Base-by-base conservation (phyloP, 306 rosid genomes). In the Quercus bicolor region DNA sequence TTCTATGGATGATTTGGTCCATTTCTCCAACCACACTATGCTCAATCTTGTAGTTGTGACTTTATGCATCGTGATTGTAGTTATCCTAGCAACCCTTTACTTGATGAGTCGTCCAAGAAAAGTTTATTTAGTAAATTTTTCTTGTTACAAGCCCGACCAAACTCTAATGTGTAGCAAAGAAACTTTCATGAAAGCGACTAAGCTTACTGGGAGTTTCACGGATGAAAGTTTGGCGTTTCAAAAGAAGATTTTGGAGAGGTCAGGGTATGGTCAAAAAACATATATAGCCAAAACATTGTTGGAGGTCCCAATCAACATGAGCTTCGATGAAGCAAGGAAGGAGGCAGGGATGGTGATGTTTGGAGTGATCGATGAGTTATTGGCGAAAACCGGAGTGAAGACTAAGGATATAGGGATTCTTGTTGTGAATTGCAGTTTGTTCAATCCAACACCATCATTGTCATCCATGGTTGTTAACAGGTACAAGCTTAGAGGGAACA, bases 211-310 rank as follows among this genome's bases (percentile, higher is more conserved):
- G 48, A 16, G 26, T 33, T 66, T 66, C 51, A 31, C 72, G 14
- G 72, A 66, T 31, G 72, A 66, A 33, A 66, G 72, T 34, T 66
- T 66, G 11, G 72, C 51, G n/a, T 66, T 66, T 33, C 72, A 66
- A 19, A 66, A 19, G 72, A 66, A 66, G 72, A 66, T 66, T 34
- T 19, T 66, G 26, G 72, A 66, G 51, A 66, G 52, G 72, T 33
- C 72, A 66, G 72, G 72, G 15, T 34, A 66, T 1, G 72, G 72
- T 4, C 13, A 66, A 13, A 31, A 66, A 23, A 66, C 72, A 34
- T 66, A 66, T 66, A 23, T 5, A 1, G n/a, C 72, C 7, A 33
- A 18, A 66, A 18, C 72, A 7, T 21, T 66, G 51, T 34, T 66
- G 51, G 72, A 66, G 0, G 72, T 66, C 14, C 72, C 72, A 4